Evolutionary conservation across 2,329 filamentous ascomycete genomes (phyloP).

Genomic region (Colletotrichum siamense): DNA sequence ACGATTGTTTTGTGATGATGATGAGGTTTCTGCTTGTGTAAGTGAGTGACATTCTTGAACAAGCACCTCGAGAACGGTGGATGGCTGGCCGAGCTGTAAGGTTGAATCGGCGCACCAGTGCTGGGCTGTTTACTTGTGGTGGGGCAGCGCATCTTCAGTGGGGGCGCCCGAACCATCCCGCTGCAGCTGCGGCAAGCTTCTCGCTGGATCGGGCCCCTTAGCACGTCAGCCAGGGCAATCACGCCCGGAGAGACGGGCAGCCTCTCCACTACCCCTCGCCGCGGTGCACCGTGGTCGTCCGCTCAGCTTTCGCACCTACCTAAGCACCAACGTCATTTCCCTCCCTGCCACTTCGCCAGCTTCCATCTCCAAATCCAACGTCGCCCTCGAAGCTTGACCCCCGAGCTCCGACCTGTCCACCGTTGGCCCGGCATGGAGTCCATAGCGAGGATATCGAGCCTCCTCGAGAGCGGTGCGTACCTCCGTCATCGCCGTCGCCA

Average conservation of each 20-base stretch:
- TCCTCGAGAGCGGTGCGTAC: constrained; percentile 87
- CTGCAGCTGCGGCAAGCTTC: not conserved
- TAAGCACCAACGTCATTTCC: constrained; percentile 25
- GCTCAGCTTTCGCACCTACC: not conserved
- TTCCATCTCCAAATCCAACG: not conserved
- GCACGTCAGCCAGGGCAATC: not conserved
- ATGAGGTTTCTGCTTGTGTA: not conserved
- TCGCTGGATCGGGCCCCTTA: not conserved
- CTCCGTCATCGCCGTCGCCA: not conserved
- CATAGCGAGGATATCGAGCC: constrained; percentile 88
- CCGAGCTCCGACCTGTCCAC: not conserved
- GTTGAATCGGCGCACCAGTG: not conserved
- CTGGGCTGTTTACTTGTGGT: not conserved
- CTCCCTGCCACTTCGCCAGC: constrained; percentile 4
- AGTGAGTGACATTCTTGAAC: not conserved
- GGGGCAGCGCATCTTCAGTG: not conserved
- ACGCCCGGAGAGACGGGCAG: not conserved
- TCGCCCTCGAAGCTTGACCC: not conserved
- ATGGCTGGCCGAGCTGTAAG: not conserved
- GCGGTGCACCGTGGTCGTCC: not conserved
- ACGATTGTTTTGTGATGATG: not conserved
- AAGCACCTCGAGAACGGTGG: not conserved
- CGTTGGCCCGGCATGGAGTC: constrained; percentile 76
- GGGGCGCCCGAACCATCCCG: not conserved
- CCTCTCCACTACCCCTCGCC: not conserved